phyloP scores from a whole-genome alignment of 2,329 filamentous ascomycete genomes.

The Epichloe hybrida region DNA sequence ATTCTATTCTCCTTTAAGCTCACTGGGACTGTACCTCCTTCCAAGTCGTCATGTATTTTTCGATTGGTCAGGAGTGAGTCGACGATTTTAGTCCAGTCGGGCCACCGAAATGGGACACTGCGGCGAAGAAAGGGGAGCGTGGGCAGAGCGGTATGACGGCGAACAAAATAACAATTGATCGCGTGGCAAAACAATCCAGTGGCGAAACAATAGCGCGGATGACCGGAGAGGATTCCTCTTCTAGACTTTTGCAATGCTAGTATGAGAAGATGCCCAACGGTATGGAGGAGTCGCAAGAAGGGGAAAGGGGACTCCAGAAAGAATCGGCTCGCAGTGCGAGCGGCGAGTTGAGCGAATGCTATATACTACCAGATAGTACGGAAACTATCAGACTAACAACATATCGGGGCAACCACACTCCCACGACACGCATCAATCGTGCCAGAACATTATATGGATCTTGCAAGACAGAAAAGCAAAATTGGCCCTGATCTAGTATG shows the following conservation, averaged over 20 bases:
- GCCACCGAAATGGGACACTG: neutral
- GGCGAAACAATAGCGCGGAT: neutral
- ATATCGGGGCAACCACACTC: neutral
- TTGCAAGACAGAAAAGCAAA: constrained; percentile 4
- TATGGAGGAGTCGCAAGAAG: neutral
- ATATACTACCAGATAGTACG: neutral
- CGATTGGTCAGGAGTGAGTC: neutral
- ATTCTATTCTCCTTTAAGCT: neutral
- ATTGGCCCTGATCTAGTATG: neutral
- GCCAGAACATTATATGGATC: constrained; percentile 1
- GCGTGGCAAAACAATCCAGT: neutral
- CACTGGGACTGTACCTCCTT: neutral
- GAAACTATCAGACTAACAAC: neutral
- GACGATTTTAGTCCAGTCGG: neutral
- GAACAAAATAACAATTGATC: neutral
- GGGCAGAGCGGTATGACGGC: neutral
- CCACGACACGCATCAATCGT: neutral
- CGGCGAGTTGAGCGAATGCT: neutral
- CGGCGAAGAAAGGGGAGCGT: neutral
- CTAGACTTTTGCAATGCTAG: neutral
- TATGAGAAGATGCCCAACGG: neutral
- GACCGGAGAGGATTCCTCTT: neutral
- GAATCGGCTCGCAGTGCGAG: neutral
- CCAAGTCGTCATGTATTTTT: neutral
- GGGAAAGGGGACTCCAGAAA: neutral